Percentiles rank a stretch among this genome's conserved stretches.
phyloP scores from a whole-genome alignment of 176 grass and related monocot species.

The barley (Hordeum vulgare) region MorexV3_pseudomolecules_assembly NC_058518.1:3577957-3578456 shows the following conservation, averaged over 20 bases:
- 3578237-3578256: not conserved
- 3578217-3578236: not conserved
- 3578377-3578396: not conserved
- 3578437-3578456: no score
- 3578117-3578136: not conserved
- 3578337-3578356: fast-evolving
- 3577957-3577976: no score
- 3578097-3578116: not conserved
- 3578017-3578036: not conserved
- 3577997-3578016: not conserved
- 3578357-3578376: not conserved
- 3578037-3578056: not conserved
- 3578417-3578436: not conserved
- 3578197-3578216: not conserved
- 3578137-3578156: not conserved
- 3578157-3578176: not conserved
- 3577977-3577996: not conserved
- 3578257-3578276: not conserved
- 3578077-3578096: fast-evolving
- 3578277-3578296: not conserved
- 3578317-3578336: not conserved
- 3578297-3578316: not conserved
- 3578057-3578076: not conserved
- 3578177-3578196: not conserved
- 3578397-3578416: fast-evolving